Percentiles rank a stretch among this genome's conserved stretches.
These are phyloP conservation scores for Pachysandra terminalis DNA, from an alignment of 164 flowering plant species.

Conservation along the genomic window DNA sequence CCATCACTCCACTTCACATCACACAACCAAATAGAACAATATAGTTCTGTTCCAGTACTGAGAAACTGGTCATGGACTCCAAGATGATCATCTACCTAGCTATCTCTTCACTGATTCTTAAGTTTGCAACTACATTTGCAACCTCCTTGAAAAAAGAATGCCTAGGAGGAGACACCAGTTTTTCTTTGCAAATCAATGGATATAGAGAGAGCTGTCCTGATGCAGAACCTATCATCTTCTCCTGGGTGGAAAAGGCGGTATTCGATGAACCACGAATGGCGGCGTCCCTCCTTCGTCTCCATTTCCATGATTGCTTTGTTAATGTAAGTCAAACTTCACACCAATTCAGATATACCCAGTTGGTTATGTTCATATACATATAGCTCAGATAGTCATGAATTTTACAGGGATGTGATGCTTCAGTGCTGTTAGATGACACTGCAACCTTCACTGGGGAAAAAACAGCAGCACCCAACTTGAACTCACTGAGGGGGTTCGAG, in stretches of 20 bases:
- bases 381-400: neutral
- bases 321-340: slow-evolving; percentile 37
- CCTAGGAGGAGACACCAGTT: slow-evolving; percentile 15
- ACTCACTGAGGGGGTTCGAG: slow-evolving; percentile 74
- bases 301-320: slow-evolving; percentile 86
- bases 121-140: slow-evolving; percentile 17
- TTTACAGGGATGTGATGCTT: slow-evolving; percentile 81
- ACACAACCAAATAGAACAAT: neutral
- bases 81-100: slow-evolving; percentile 21
- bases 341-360: neutral
- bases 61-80: neutral
- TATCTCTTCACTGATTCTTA: slow-evolving; percentile 17
- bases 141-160: slow-evolving; percentile 32
- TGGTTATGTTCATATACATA: neutral
- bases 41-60: neutral
- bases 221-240: slow-evolving; percentile 53
- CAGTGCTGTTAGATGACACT: slow-evolving; percentile 68
- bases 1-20: neutral
- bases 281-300: slow-evolving; percentile 75
- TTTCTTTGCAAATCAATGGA: slow-evolving; percentile 17
- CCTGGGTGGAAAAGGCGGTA: slow-evolving; percentile 49
- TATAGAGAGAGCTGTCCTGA: slow-evolving; percentile 57
- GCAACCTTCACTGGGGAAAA: slow-evolving; percentile 53
- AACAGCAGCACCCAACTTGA: slow-evolving; percentile 63
- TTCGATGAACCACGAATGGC: slow-evolving; percentile 67